phyloP scores from a whole-genome alignment of 306 rosid genomes.

The Dryas drummondii region DNA sequence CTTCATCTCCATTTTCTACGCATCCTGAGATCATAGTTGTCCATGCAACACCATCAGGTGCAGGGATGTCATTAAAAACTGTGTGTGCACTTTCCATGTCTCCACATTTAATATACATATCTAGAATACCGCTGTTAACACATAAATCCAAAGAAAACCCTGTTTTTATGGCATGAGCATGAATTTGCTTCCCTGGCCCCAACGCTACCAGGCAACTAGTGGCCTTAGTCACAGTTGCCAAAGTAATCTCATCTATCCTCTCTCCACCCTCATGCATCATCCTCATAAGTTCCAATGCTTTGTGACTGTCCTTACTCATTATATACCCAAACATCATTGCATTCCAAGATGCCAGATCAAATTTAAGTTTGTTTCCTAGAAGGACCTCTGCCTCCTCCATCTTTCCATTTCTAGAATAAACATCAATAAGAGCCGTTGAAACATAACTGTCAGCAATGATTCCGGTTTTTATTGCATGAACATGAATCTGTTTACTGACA shows the following conservation, averaged over 20 bases:
- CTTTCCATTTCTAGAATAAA: conserved; percentile 63
- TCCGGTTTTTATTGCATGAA: conserved; percentile 51
- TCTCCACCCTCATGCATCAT: conserved; percentile 51
- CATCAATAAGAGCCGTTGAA: conserved; percentile 68
- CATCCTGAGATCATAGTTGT: conserved; percentile 82
- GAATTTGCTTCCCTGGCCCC: conserved; percentile 71
- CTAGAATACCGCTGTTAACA: conserved; percentile 64
- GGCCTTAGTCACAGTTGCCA: conserved; percentile 75
- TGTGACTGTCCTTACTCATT: conserved; percentile 35
- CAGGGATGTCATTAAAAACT: conserved; percentile 56
- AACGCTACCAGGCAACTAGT: conserved; percentile 56
- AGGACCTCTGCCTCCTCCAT: conserved; percentile 63
- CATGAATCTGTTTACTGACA: conserved; percentile 60
- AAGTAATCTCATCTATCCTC: conserved; percentile 50
- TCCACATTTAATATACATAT: conserved; percentile 82
- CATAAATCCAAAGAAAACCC: conserved; percentile 52
- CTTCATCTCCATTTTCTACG: conserved; percentile 75
- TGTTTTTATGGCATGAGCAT: conserved; percentile 47
- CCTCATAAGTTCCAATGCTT: conserved; percentile 55
- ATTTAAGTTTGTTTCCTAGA: conserved; percentile 46
- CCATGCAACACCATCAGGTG: conserved; percentile 81
- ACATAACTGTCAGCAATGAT: conserved; percentile 55
- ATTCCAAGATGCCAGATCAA: conserved; percentile 80
- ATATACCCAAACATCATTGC: conserved; percentile 77
- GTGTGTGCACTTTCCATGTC: conserved; percentile 53